Base-by-base conservation (phyloP, 805 yeast species). In the Metschnikowia baotianmanensis region DNA sequence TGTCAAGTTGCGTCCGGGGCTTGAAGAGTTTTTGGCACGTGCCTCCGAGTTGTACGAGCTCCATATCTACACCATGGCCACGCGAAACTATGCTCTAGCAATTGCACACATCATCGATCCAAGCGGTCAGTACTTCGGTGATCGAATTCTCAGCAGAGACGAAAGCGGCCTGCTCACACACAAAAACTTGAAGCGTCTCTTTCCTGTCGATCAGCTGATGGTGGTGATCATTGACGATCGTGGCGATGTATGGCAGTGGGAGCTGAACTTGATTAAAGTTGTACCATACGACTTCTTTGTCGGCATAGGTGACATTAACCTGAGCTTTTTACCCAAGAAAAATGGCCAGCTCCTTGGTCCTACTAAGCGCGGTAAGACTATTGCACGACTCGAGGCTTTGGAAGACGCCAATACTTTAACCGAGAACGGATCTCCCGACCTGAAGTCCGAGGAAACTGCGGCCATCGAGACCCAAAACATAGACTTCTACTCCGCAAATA, bases 231-330 rank as follows among this genome's bases (percentile, higher is more conserved):
- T 93, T 45, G 99, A 93, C 62, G 99, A 93, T 61, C 77, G 99
- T 59, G 99, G 97, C 3, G 99, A 93, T 61, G 99, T 93, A 16
- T 93, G 99, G 99, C 86, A 86, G 56, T 93, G 99, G 99, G 86
- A 88, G 51, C 81, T 84, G 10, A 90, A 93, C 58, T 67, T 93
- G 52, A 80, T 93, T 43, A 87, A 91, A 62, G 98, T 91, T 5
- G 84, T 89, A 2, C 99, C 99, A 0, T 93, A 88, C 60, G 96
- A 87, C 59, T 93, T 93, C 55, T 93, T 93, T 55, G 95, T 90
- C 26, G 98, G 98, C 9, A 88, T 91, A 42, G 99, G 99, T 21
- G 99, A 93, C 67, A 93, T 93, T 56, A 93, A 93, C 56, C 87
- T 96, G 16, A 83, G 88, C 50, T 89, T 89, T 57, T 67, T 93